Base-by-base conservation (phyloP, 176 grass and related monocot species). In the Carex parvula region DNA sequence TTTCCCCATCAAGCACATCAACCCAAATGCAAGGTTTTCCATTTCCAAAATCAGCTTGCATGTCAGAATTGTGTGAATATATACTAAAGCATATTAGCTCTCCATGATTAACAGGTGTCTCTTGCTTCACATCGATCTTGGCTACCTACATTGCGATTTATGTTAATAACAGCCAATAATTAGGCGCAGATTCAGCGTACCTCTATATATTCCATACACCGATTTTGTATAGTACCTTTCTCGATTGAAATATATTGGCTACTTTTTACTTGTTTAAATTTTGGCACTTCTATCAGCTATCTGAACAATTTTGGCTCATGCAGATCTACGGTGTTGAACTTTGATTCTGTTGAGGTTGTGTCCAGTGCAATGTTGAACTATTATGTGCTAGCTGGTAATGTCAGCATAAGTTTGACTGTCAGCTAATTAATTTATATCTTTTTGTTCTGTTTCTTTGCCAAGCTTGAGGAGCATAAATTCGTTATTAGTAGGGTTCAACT, bases 1-100 rank as follows among this genome's bases (percentile, higher is more conserved):
- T 86, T 62, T 85, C 92, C 78, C 94, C 90, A 89, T 92, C 94
- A 54, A 97, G 87, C n/a, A 94, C 90, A 85, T 97, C 92, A 44
- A 97, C 92, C 94, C 94, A 94, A 80, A 97, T 86, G 82, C 94
- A 97, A 87, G 88, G 91, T 89, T 92, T 97, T 60, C 85, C 92
- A 67, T 94, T 88, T 84, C 94, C 94, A 87, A 97, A 97, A 89
- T 94, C 85, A 88, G 89, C 89, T 85, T 82, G n/a, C 59, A 54
- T 26, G 53, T 82, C 82, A 64, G 72, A 87, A 62, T 87, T 75
- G 55, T 84, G 72, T 56, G 76, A 87, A 75, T 87, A 90, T 61
- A 90, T 90, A 75, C 89, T 90, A 85, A 90, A 90, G 85, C 89
- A 90, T 82, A 87, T 90, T 64, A 90, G 18, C 21, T 90, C 82